Evolutionary conservation across 805 yeast species (phyloP).

Genomic region (Saccharomycopsis synnaedendra): DNA sequence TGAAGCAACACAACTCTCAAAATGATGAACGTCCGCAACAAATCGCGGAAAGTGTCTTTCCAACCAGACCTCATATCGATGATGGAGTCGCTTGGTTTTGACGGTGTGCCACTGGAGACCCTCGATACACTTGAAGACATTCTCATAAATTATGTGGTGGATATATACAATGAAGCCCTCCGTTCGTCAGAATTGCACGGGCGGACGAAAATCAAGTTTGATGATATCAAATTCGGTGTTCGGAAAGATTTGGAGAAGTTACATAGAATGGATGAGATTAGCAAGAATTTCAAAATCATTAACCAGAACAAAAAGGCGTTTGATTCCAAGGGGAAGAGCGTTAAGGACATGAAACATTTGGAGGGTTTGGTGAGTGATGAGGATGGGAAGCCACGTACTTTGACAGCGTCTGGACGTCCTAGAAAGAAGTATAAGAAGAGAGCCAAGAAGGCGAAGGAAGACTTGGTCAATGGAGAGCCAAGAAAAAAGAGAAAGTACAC

Average conservation of each 20-base stretch:
- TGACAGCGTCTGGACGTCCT: not conserved
- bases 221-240: slow-evolving; percentile 13
- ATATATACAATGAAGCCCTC: slow-evolving; percentile 13
- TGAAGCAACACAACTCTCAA: not conserved
- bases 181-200: slow-evolving; percentile 13
- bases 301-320: slow-evolving; percentile 11
- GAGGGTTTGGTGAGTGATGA: not conserved
- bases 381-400: not conserved
- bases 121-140: slow-evolving; percentile 14
- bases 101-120: slow-evolving; percentile 13
- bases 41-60: slow-evolving; percentile 12
- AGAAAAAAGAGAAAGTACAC: slow-evolving; percentile 4
- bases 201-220: slow-evolving; percentile 13
- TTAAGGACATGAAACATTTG: not conserved
- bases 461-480: not conserved
- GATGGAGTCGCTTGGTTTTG: slow-evolving; percentile 16
- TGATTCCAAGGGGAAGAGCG: slow-evolving; percentile 5
- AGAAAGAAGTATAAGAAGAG: not conserved
- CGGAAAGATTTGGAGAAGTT: slow-evolving; percentile 13
- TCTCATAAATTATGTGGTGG: slow-evolving; percentile 9
- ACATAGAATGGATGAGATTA: slow-evolving; percentile 12
- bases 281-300: slow-evolving; percentile 10
- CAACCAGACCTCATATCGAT: slow-evolving; percentile 12
- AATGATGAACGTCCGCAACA: not conserved
- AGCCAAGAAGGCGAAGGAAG: not conserved